These are phyloP conservation scores for Zizania latifolia DNA, from an alignment of 176 grass and related monocot species.

Conservation along the genomic window DNA sequence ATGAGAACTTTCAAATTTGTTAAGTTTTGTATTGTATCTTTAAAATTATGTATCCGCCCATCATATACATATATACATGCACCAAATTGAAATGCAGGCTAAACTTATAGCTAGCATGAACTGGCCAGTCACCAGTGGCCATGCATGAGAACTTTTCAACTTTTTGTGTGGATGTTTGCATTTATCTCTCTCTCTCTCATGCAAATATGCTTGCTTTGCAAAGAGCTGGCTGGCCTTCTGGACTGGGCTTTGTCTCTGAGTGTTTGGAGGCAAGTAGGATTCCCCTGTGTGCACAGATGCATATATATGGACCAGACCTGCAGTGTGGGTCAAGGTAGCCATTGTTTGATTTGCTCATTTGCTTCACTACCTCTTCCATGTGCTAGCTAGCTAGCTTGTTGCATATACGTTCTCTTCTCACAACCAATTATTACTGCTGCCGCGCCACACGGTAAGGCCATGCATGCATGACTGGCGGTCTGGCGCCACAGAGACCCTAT, in stretches of 20 bases:
- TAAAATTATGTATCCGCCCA: too few relatives aligned
- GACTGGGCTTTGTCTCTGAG: slow-evolving; percentile 42
- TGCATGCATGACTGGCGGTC: too few relatives aligned
- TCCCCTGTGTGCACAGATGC: slow-evolving; percentile 9
- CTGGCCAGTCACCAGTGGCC: too few relatives aligned
- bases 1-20: too few relatives aligned
- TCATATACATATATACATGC: too few relatives aligned
- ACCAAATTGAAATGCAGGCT: background rate
- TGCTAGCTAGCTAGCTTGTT: background rate
- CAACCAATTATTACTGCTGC: slow-evolving; percentile 2
- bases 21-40: too few relatives aligned
- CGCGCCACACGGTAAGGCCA: too few relatives aligned
- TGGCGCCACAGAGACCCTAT: too few relatives aligned
- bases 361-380: background rate
- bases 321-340: slow-evolving; percentile 15
- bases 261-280: slow-evolving; percentile 41
- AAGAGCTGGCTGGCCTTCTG: slow-evolving; percentile 31
- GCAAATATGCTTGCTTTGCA: background rate
- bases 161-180: slow-evolving; percentile 21
- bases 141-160: too few relatives aligned
- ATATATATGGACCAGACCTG: slow-evolving; percentile 28
- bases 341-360: background rate
- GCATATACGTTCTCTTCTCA: background rate
- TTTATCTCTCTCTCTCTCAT: background rate
- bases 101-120: too few relatives aligned